These are phyloP conservation scores for Kodamaea fukazawae DNA, from an alignment of 805 yeast genomes.

Conservation along the genomic window DNA sequence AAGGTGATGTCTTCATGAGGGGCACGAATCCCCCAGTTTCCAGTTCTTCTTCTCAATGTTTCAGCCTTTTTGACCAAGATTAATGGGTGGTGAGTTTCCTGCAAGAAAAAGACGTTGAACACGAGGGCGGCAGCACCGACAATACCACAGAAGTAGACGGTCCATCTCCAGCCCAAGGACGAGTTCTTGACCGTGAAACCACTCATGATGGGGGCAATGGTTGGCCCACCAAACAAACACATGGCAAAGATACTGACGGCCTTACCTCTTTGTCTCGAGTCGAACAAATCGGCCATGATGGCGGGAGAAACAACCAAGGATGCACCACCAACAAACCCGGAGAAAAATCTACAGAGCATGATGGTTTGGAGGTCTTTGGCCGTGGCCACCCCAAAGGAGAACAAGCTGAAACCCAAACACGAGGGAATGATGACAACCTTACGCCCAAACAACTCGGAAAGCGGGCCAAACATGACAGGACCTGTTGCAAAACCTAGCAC, in stretches of 20 bases:
- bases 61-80: slow-evolving; percentile 33
- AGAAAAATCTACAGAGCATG: slow-evolving; percentile 23
- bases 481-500: slow-evolving; percentile 93
- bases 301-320: slow-evolving; percentile 27
- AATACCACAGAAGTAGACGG: slow-evolving; percentile 55
- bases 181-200: slow-evolving; percentile 58
- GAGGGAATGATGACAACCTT: slow-evolving; percentile 57
- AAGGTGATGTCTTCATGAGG: slow-evolving; percentile 36
- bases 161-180: slow-evolving; percentile 82
- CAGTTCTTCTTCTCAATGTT: slow-evolving; percentile 35
- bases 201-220: slow-evolving; percentile 43
- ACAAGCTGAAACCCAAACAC: slow-evolving; percentile 52
- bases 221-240: slow-evolving; percentile 7
- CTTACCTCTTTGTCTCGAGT: slow-evolving; percentile 18
- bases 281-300: slow-evolving; percentile 21
- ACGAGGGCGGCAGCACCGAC: slow-evolving; percentile 32
- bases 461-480: slow-evolving; percentile 63
- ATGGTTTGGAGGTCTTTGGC: slow-evolving; percentile 24
- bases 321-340: slow-evolving; percentile 24
- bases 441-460: slow-evolving; percentile 78
- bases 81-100: slow-evolving; percentile 42
- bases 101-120: slow-evolving; percentile 26
- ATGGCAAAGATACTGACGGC: slow-evolving; percentile 23
- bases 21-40: slow-evolving; percentile 39
- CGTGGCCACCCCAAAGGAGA: slow-evolving; percentile 45